Evolutionary conservation across 768 basidiomycete genomes (phyloP), one percentile per base, ranked within the genome.

Genomic region (Kwoniella newhampshirensis): DNA sequence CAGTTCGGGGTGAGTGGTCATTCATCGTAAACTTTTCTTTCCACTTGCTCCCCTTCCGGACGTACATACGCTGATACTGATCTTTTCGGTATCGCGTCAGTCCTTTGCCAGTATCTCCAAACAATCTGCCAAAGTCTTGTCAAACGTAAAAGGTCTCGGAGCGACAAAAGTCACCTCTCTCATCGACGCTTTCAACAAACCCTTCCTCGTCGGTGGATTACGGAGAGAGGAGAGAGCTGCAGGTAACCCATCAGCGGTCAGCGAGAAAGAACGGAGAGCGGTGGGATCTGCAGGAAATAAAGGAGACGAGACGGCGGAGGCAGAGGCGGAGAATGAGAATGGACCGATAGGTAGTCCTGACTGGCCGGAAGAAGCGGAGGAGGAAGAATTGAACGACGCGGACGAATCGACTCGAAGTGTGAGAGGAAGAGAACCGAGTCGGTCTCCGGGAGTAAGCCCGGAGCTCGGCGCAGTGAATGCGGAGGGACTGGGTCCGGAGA

Each of bases 111-210:
- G 85, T 54, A 89, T 98, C 27, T 82, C 88, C 9, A 81, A 78
- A 48, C 86, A 89, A 4, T 83, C 86, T 1, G 68, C 85, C 0
- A 87, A 89, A 54, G 84, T 86, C 62, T 78, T 99, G 2, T 83
- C 86, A 57, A 84, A 84, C 43, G 84, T 96, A 21, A 94, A 96
- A 0, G 96, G 96, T 0, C 87, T 98, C 51, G 94, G 93, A 8
- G 88, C 89, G 62, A 86, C 92, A 45, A 98, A 98, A 75, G 92
- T 94, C 55, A 88, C 84, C 67, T 86, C 93, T 39, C 82, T 97
- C 30, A 86, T 87, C 65, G 93, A 90, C 54, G 89, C 92, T 0
- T 93, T 99, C 77, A 86, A 88, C 54, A 87, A 88, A 57, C 90
- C 91, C 0, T 88, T 99, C 76, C 48, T 70, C 13, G 71, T 74